Percentiles rank a stretch among this genome's conserved stretches.
These are phyloP conservation scores for Borovskyia barvae DNA, from an alignment of 208 protist species.

Conservation along the genomic window DNA sequence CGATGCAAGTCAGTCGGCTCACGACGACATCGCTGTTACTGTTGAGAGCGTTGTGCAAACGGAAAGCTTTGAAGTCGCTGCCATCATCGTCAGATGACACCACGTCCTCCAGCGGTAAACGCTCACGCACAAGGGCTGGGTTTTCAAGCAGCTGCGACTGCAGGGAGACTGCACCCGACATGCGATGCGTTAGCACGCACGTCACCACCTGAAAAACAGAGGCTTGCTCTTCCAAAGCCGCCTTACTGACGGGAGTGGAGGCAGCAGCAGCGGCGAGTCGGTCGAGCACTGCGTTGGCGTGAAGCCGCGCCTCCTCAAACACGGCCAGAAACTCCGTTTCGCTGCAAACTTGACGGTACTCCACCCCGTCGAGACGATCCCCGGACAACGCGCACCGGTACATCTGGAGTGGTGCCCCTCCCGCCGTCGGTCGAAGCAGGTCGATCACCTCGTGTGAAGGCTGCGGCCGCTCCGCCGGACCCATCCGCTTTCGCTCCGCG, in stretches of 20 bases:
- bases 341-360: slow-evolving; percentile 19
- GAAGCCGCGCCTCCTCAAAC: slow-evolving; percentile 29
- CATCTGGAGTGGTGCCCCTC: slow-evolving; percentile 11
- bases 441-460: slow-evolving; percentile 30
- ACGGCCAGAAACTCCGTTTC: slow-evolving; percentile 25
- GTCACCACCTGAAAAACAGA: slow-evolving; percentile 34
- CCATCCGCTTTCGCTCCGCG: slow-evolving; percentile 9
- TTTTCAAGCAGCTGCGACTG: slow-evolving; percentile 11
- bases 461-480: slow-evolving; percentile 2
- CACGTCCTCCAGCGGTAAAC: neutral
- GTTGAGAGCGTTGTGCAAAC: slow-evolving; percentile 14
- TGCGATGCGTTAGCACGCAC: slow-evolving; percentile 32
- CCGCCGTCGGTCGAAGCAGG: slow-evolving; percentile 25
- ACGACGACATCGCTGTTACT: slow-evolving; percentile 13
- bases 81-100: slow-evolving; percentile 20
- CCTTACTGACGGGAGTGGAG: slow-evolving; percentile 5
- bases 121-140: neutral
- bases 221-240: slow-evolving; percentile 2
- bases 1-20: slow-evolving; percentile 27
- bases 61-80: slow-evolving; percentile 2
- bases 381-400: slow-evolving; percentile 23
- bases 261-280: slow-evolving; percentile 17
- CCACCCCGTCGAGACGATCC: slow-evolving; percentile 24
- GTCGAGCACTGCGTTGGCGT: slow-evolving; percentile 17
- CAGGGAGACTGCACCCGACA: slow-evolving; percentile 22